phyloP scores from a whole-genome alignment of 2,329 filamentous ascomycete genomes.

The Macrophomina phaseolina region DNA sequence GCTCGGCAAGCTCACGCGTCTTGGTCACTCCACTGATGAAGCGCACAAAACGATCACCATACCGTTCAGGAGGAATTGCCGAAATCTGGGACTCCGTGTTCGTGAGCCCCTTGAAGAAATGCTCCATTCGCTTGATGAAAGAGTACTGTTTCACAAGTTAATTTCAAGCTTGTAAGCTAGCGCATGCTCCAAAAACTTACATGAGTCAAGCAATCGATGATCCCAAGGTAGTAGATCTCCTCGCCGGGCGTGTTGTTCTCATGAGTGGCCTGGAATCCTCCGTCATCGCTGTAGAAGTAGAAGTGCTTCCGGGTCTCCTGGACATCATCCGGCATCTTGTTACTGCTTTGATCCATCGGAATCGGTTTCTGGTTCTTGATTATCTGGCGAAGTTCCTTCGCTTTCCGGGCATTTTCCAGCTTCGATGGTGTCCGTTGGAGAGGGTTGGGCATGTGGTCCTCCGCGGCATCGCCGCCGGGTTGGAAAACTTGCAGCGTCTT shows the following conservation, averaged over 20 bases:
- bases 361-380: conserved; percentile 92
- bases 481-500: conserved; percentile 95
- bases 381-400: conserved; percentile 86
- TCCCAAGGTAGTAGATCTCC: conserved; percentile 96
- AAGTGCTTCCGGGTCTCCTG: conserved; percentile 69
- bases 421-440: conserved; percentile 92
- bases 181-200: conserved; percentile 61
- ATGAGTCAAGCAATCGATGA: conserved; percentile 97
- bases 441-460: conserved; percentile 63
- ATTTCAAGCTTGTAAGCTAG: conserved; percentile 24
- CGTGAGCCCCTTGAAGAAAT: conserved; percentile 95
- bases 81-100: conserved; percentile 87
- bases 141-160: conserved; percentile 70
- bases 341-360: conserved; percentile 83
- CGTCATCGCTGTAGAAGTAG: conserved; percentile 92
- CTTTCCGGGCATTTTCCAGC: conserved; percentile 88
- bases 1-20: conserved; percentile 80
- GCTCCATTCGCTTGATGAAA: conserved; percentile 90
- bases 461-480: conserved; percentile 71
- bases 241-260: conserved; percentile 84
- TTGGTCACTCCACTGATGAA: conserved; percentile 92
- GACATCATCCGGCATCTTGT: conserved; percentile 89
- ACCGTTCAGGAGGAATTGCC: conserved; percentile 85
- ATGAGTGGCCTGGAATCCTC: conserved; percentile 90
- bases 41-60: conserved; percentile 90